Percentiles rank a stretch among this genome's conserved stretches.
Conservation (phyloP, 306 rosid genomes). For the Alnus rubra region DNA sequence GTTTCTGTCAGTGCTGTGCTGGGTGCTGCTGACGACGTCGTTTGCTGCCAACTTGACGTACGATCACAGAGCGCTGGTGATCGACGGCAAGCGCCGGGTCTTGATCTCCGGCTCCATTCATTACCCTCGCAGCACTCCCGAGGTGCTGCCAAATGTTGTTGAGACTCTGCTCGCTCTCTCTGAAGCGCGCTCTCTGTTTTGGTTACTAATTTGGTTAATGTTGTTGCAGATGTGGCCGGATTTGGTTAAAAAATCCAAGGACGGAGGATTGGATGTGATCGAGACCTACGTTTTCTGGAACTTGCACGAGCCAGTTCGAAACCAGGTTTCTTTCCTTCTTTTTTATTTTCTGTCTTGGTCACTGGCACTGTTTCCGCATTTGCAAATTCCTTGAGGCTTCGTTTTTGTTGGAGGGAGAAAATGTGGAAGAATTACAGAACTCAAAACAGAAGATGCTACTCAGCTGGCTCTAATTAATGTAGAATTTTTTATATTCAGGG, state of each 20-base stretch:
- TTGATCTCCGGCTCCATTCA: slow-evolving; percentile 91
- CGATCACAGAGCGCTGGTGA: slow-evolving; percentile 79
- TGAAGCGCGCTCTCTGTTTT: background rate
- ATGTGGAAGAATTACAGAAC: no score
- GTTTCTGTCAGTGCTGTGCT: slow-evolving; percentile 29
- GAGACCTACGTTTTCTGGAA: slow-evolving; percentile 97
- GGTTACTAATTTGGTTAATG: slow-evolving; percentile 8
- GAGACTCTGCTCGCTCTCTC: background rate
- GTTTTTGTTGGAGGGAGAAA: no score
- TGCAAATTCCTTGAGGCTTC: background rate
- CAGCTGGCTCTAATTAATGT: background rate
- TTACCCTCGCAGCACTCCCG: slow-evolving; percentile 94
- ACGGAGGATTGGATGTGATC: slow-evolving; percentile 90
- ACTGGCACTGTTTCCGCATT: slow-evolving; percentile 14
- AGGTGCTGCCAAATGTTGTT: slow-evolving; percentile 39
- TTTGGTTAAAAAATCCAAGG: slow-evolving; percentile 84
- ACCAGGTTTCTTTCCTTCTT: slow-evolving; percentile 54
- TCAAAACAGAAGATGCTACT: background rate
- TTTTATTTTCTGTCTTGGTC: background rate
- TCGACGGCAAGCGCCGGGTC: slow-evolving; percentile 76
- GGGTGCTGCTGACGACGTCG: slow-evolving; percentile 44
- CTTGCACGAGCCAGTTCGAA: slow-evolving; percentile 73
- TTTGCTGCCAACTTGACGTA: slow-evolving; percentile 65
- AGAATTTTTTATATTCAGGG: background rate
- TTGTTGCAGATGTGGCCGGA: slow-evolving; percentile 90